These are phyloP conservation scores for Oldenlandia corymbosa DNA, from an alignment of 257 asterid genomes.

Conservation along the genomic window DNA sequence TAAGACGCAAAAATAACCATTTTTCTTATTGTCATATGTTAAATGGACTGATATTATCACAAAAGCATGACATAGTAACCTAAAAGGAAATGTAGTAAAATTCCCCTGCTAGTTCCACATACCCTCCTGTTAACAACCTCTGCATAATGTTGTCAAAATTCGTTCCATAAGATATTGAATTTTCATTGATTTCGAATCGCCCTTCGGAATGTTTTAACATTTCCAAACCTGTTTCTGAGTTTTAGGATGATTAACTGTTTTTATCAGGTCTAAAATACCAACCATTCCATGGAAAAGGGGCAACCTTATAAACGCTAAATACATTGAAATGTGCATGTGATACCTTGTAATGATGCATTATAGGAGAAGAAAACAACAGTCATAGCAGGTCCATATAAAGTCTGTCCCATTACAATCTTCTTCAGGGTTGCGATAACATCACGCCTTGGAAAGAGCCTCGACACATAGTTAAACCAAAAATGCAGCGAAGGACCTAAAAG, in stretches of 20 bases:
- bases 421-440: slow-evolving; percentile 64
- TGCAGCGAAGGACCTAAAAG: slow-evolving; percentile 40
- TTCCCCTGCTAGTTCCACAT: not conserved
- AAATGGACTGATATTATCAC: not conserved
- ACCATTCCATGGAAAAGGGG: not conserved
- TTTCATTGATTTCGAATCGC: too few species aligned
- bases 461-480: slow-evolving; percentile 48
- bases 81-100: not conserved
- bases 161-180: not conserved
- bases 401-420: slow-evolving; percentile 82
- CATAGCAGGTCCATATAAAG: slow-evolving; percentile 68
- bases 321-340: too few species aligned
- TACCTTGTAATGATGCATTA: slow-evolving; percentile 87
- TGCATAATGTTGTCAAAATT: not conserved
- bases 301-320: not conserved
- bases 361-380: slow-evolving; percentile 68
- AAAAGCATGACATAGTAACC: not conserved
- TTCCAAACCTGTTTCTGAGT: not conserved
- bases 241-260: not conserved
- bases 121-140: not conserved
- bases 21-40: not conserved
- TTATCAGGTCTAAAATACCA: not conserved
- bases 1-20: not conserved
- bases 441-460: slow-evolving; percentile 51
- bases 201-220: not conserved